A percentile compares a stretch with the other conserved stretches of the same genome.
These are phyloP conservation scores for Leishmania tarentolae DNA, from an alignment of 208 protist genomes.

Conservation along the genomic window DNA sequence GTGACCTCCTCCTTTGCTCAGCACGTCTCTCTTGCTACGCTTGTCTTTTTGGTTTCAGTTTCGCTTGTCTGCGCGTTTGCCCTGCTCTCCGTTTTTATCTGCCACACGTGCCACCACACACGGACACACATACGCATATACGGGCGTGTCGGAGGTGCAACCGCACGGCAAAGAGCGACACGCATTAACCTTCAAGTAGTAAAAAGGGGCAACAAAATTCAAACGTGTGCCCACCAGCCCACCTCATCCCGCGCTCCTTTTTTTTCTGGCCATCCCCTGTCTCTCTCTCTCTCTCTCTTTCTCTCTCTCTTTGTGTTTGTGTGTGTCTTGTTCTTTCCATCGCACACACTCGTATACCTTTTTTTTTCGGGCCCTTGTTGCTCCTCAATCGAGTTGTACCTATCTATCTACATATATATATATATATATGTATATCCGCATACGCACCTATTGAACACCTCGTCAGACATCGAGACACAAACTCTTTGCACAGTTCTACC, in stretches of 20 bases:
- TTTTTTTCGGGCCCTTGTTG: background rate
- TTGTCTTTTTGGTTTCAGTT: too few species aligned
- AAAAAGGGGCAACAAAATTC: background rate
- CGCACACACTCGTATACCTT: background rate
- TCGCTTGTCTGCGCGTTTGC: background rate
- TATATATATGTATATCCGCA: too few species aligned
- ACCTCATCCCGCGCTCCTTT: background rate
- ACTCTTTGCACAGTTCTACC: background rate
- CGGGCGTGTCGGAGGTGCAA: background rate
- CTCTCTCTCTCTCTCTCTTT: background rate
- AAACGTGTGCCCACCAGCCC: background rate
- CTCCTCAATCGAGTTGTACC: too few species aligned
- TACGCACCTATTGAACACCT: background rate
- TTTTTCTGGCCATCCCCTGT: background rate
- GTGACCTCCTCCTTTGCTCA: background rate
- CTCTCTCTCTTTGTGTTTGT: background rate
- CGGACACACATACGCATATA: too few species aligned
- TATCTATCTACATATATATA: background rate
- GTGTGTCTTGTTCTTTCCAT: background rate
- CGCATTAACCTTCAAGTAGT: background rate
- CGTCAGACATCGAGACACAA: background rate
- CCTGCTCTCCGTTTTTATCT: background rate
- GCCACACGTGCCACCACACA: background rate
- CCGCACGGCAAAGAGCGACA: background rate
- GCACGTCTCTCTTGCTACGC: too few species aligned